Base-by-base conservation (phyloP, 768 basidiomycete species). In the Chalciporus piperatus region DNA sequence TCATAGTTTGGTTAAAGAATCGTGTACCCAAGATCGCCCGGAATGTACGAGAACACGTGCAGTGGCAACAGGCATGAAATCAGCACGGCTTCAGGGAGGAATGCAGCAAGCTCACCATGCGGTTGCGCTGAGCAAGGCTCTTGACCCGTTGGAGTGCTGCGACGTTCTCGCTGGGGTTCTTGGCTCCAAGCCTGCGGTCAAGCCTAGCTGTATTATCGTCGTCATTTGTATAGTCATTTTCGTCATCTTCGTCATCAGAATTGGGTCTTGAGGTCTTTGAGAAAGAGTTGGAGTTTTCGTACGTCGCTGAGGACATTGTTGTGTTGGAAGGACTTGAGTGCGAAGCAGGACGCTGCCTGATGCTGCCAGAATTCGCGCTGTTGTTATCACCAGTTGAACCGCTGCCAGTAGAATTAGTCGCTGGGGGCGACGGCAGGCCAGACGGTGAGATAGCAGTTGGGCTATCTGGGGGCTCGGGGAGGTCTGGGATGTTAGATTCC, bases 341-440 rank as follows among this genome's bases (percentile, higher is more conserved):
- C 37, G 73, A 61, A 35, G 55, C 47, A 41, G 69, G 63, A 38
- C 65, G 72, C 45, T 63, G 63, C 56, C 75, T 72, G 53, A 73
- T 51, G 59, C 73, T 74, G 54, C 74, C 75, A 46, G 70, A 67
- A 52, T 65, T 66, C 6, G 67, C 70, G 53, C 74, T 78, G 46
- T 68, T 72, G 41, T 77, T 77, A 69, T 84, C 84, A 39, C 83
- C 84, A 4, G 81, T 83, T 59, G 87, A 88, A 33, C 87, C 86
- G 66, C 87, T 89, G 30, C 86, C 88, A 2, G 88, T 90, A 11
- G 89, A 91, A 63, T 90, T 91, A 17, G 90, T 89, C 23, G 87
- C 89, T 39, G 90, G 90, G 0, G 90, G 90, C 20, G 88, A 90
- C 1, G 90, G 89, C 6, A 92, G 66, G 6, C 89, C 89, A 6